Conservation (phyloP, 1,139 yeast genomes). For the Yamadazyma aaseri region DNA sequence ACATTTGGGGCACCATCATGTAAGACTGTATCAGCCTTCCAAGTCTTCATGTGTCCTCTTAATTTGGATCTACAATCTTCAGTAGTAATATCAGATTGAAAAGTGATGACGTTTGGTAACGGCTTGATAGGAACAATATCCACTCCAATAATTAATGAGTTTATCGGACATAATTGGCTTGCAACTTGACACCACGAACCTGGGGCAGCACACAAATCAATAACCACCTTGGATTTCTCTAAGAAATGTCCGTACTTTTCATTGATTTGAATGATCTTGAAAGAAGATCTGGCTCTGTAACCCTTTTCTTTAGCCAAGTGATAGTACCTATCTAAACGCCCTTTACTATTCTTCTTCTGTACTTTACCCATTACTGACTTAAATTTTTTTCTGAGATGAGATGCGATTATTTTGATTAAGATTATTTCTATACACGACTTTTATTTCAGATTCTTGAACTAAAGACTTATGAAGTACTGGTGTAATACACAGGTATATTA, state of each 20-base stretch:
- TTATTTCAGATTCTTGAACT: slow-evolving; percentile 27
- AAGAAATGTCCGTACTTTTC: slow-evolving; percentile 95
- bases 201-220: slow-evolving; percentile 98
- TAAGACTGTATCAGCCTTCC: slow-evolving; percentile 97
- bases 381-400: slow-evolving; percentile 13
- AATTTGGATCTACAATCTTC: slow-evolving; percentile 94
- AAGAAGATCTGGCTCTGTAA: slow-evolving; percentile 97
- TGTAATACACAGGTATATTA: neutral
- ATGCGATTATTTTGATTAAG: slow-evolving; percentile 5
- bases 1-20: slow-evolving; percentile 99
- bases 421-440: slow-evolving; percentile 1
- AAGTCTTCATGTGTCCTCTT: slow-evolving; percentile 94
- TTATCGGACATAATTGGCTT: slow-evolving; percentile 84
- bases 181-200: slow-evolving; percentile 99
- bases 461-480: slow-evolving; percentile 21
- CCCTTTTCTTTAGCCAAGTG: slow-evolving; percentile 97
- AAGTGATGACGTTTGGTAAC: slow-evolving; percentile 88
- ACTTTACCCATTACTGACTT: slow-evolving; percentile 72
- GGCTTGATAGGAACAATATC: slow-evolving; percentile 97
- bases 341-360: slow-evolving; percentile 95
- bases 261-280: slow-evolving; percentile 90
- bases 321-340: slow-evolving; percentile 98
- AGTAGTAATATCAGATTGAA: slow-evolving; percentile 95
- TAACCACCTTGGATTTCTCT: slow-evolving; percentile 94
- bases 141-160: slow-evolving; percentile 93